phyloP scores from a whole-genome alignment of 202 grass and related monocot species.

The Schoenoplectus triqueter region DNA sequence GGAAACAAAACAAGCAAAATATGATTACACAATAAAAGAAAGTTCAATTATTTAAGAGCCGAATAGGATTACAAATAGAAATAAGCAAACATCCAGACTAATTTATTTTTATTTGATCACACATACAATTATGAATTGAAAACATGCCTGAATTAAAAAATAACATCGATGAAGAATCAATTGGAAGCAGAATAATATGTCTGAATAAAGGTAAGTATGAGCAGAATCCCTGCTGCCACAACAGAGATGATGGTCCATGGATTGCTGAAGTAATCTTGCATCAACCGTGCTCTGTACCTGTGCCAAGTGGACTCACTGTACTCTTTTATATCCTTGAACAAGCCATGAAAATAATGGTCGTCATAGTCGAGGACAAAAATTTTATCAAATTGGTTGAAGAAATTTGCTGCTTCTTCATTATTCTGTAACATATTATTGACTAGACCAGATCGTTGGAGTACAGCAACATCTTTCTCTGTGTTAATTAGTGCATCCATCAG shows the following conservation, averaged over 20 bases:
- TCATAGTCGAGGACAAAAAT: background rate
- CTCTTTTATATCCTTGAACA: background rate
- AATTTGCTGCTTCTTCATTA: background rate
- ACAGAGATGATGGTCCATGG: background rate
- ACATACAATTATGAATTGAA: background rate
- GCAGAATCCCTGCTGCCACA: background rate
- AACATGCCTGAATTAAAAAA: background rate
- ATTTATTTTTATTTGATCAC: background rate
- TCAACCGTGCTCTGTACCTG: background rate
- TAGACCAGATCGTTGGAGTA: background rate
- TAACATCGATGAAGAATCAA: background rate
- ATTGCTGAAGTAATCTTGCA: conserved; percentile 9
- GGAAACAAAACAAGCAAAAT: too few species aligned
- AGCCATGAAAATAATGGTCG: background rate
- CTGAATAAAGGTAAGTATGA: background rate
- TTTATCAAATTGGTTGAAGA: background rate
- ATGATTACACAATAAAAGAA: too few species aligned
- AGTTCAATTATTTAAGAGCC: too few species aligned
- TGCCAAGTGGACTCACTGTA: background rate
- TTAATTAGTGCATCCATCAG: conserved; percentile 1
- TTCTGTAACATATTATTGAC: background rate
- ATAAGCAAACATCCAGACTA: background rate
- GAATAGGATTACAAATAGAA: background rate
- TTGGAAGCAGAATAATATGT: background rate
- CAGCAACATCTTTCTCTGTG: background rate